These are phyloP conservation scores for Microcera coccophila DNA, from an alignment of 2,329 filamentous ascomycete species.

Conservation along the genomic window DNA sequence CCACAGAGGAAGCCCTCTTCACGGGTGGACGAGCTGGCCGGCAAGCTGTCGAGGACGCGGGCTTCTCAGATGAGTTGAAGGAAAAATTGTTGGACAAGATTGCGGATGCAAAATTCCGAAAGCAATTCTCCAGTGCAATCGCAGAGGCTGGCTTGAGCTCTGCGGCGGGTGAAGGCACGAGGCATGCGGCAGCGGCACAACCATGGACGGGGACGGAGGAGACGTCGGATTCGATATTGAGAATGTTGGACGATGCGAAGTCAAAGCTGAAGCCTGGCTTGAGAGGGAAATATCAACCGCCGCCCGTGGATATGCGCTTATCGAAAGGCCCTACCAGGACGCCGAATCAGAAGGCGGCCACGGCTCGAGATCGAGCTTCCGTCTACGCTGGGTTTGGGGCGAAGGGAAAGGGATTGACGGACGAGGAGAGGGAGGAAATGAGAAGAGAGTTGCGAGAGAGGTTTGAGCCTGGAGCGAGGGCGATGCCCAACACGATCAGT, in stretches of 20 bases:
- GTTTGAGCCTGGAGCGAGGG: conserved; percentile 68
- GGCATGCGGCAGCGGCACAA: conserved; percentile 61
- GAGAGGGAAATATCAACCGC: conserved; percentile 44
- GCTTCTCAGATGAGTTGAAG: conserved; percentile 62
- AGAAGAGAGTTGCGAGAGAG: conserved; percentile 73
- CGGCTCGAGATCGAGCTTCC: conserved; percentile 55
- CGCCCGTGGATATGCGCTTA: conserved; percentile 52
- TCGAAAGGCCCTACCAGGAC: conserved; percentile 37
- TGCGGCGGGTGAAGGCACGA: conserved; percentile 64
- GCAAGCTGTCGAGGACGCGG: conserved; percentile 57
- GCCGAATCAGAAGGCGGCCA: conserved; percentile 46
- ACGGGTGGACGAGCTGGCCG: conserved; percentile 57
- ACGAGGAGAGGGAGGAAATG: conserved; percentile 68
- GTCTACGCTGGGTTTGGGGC: conserved; percentile 48
- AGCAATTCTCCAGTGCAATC: conserved; percentile 47
- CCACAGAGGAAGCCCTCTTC: conserved; percentile 59
- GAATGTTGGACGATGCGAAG: conserved; percentile 79
- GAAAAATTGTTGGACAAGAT: conserved; percentile 54
- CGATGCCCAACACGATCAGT: conserved; percentile 70
- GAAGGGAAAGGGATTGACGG: conserved; percentile 53
- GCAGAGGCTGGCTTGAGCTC: conserved; percentile 46
- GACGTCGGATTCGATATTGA: conserved; percentile 69
- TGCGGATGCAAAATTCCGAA: conserved; percentile 51
- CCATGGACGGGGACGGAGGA: conserved; percentile 78
- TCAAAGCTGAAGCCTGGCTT: conserved; percentile 59